Conservation (phyloP, 768 basidiomycete species). For the Termitomyces eurrhizus region DNA sequence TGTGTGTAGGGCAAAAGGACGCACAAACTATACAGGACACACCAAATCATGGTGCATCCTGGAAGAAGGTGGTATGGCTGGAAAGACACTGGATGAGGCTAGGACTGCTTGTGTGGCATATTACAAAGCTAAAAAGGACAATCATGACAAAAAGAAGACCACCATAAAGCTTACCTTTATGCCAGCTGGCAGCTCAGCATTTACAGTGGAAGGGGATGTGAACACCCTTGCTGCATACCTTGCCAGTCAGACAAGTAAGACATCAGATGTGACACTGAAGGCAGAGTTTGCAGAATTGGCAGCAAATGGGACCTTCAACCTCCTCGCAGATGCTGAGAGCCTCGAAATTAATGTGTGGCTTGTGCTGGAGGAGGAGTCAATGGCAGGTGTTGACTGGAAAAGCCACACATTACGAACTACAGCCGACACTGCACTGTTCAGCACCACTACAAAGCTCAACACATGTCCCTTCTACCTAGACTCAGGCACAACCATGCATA, state of each 20-base stretch:
- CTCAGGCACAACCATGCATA: background rate
- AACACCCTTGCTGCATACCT: background rate
- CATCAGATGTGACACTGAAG: background rate
- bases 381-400: background rate
- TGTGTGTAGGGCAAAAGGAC: too few relatives aligned
- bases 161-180: background rate
- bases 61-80: too few relatives aligned
- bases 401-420: too few relatives aligned
- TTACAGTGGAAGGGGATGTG: background rate
- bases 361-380: background rate
- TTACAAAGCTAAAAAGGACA: too few relatives aligned
- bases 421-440: background rate
- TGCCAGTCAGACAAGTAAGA: background rate
- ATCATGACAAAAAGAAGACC: too few relatives aligned
- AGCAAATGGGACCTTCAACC: too few relatives aligned
- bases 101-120: too few relatives aligned
- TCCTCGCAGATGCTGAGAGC: background rate
- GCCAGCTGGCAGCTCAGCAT: background rate
- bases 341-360: background rate
- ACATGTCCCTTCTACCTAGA: background rate
- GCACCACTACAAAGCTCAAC: background rate
- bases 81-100: too few relatives aligned
- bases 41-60: too few relatives aligned
- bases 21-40: too few relatives aligned
- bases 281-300: background rate